Evolutionary conservation across 768 basidiomycete genomes (phyloP).

Genomic region (Lactarius evosmus): DNA sequence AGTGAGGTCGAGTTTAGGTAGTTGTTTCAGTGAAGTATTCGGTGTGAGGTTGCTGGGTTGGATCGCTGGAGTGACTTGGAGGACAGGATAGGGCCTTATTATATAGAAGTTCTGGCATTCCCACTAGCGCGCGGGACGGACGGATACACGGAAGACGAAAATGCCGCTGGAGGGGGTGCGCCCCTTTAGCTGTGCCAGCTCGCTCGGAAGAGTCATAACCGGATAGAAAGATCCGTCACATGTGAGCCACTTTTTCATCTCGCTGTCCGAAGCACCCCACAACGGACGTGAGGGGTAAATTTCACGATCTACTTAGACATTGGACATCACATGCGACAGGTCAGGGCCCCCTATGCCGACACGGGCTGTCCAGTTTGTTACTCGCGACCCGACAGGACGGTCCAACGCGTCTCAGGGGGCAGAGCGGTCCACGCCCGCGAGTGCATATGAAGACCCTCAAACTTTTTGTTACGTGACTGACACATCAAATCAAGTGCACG

Average conservation of each 20-base stretch:
- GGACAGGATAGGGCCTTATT: conserved; percentile 15
- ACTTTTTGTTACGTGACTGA: conserved; percentile 22
- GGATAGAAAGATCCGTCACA: conserved; percentile 21
- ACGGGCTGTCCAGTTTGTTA: conserved; percentile 20
- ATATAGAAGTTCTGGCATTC: conserved; percentile 6
- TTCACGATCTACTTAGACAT: conserved; percentile 11
- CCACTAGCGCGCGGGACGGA: not conserved
- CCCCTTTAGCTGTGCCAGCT: conserved; percentile 13
- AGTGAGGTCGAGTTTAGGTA: conserved; percentile 4
- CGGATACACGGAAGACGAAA: not conserved
- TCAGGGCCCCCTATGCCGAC: conserved; percentile 3
- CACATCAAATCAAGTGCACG: conserved; percentile 5
- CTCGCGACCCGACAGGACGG: conserved; percentile 12
- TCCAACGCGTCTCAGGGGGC: conserved; percentile 9
- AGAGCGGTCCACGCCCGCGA: not conserved
- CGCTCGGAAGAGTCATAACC: conserved; percentile 16
- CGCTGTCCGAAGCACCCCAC: conserved; percentile 12
- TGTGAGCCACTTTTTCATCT: conserved; percentile 9
- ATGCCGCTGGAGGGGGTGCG: conserved; percentile 12
- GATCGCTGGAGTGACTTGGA: not conserved
- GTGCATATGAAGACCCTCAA: conserved; percentile 18
- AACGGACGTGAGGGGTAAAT: conserved; percentile 22
- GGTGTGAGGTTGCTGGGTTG: conserved; percentile 15
- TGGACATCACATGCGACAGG: conserved; percentile 14
- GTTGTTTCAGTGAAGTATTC: not conserved